A percentile compares a stretch with the other conserved stretches of the same genome.
Evolutionary conservation across 169 alveolate genomes (phyloP).

Genomic region (Eimeria acervulina): DNA sequence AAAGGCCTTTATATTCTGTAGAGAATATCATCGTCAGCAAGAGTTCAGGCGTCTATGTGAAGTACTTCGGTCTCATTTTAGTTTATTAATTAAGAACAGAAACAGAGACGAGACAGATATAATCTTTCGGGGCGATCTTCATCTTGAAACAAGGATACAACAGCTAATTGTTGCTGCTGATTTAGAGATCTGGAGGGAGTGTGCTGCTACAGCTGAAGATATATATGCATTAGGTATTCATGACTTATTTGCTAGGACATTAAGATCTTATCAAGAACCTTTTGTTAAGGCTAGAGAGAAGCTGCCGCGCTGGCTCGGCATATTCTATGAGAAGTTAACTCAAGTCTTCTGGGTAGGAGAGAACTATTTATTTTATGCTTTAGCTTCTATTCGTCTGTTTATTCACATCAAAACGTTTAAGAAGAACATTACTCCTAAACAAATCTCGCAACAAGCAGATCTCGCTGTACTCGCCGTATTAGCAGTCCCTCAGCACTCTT

Average conservation of each 20-base stretch:
- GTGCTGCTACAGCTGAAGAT: constrained; percentile 97
- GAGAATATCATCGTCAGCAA: constrained; percentile 94
- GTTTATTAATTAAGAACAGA: constrained; percentile 89
- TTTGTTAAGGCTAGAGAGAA: constrained; percentile 84
- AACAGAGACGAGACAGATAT: constrained; percentile 90
- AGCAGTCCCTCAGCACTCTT: constrained; percentile 55
- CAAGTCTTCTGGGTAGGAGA: constrained; percentile 96
- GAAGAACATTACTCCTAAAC: constrained; percentile 90
- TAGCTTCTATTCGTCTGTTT: constrained; percentile 92
- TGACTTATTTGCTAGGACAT: constrained; percentile 41
- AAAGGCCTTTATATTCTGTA: constrained; percentile 96
- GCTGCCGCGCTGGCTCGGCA: constrained; percentile 93
- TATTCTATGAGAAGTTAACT: constrained; percentile 95
- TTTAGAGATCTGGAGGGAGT: constrained; percentile 97
- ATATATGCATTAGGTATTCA: constrained; percentile 83
- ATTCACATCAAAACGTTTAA: constrained; percentile 92
- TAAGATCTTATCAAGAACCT: constrained; percentile 84
- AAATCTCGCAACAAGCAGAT: constrained; percentile 89
- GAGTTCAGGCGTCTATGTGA: constrained; percentile 98
- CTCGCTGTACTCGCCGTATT: constrained; percentile 93
- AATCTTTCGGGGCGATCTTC: constrained; percentile 92
- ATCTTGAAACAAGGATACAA: constrained; percentile 94
- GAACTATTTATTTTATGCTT: constrained; percentile 96
- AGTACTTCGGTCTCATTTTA: constrained; percentile 95
- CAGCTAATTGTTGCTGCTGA: constrained; percentile 95